These are phyloP conservation scores for Dryas drummondii DNA, from an alignment of 306 rosid species.

Conservation along the genomic window DNA sequence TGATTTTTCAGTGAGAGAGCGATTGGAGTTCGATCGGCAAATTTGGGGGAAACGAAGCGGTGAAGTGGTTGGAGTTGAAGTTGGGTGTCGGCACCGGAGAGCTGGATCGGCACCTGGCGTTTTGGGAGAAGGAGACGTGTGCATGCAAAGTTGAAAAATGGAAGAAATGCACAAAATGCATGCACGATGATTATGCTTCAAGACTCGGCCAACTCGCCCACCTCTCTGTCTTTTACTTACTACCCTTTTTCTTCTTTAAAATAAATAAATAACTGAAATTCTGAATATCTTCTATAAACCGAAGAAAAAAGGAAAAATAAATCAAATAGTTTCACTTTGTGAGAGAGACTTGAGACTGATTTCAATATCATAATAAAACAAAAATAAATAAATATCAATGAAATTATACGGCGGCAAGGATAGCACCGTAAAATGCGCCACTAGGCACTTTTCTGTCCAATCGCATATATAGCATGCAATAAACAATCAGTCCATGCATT, in stretches of 20 bases:
- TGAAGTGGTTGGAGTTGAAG: conserved; percentile 19
- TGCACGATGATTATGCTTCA: conserved; percentile 97
- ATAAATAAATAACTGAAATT: no score
- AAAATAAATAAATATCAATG: neutral
- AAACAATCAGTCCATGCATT: neutral
- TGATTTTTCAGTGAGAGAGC: conserved; percentile 17
- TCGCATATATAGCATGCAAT: conserved; percentile 35
- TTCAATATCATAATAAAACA: neutral
- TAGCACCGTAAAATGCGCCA: conserved; percentile 22
- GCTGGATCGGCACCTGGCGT: conserved; percentile 31
- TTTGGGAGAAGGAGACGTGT: conserved; percentile 62
- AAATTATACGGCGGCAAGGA: conserved; percentile 3
- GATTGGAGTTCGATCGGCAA: conserved; percentile 16
- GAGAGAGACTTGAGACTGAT: neutral
- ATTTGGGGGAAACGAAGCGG: neutral
- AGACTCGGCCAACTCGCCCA: conserved; percentile 83
- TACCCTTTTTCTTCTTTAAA: conserved; percentile 27
- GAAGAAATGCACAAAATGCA: conserved; percentile 65
- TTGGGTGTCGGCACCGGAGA: conserved; percentile 32
- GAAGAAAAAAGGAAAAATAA: neutral
- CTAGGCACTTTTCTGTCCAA: conserved; percentile 13
- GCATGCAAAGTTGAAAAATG: conserved; percentile 68
- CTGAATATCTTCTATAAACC: neutral
- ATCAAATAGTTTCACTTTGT: neutral
- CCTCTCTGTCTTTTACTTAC: conserved; percentile 25